A percentile compares a stretch with the other conserved stretches of the same genome.
These are phyloP conservation scores for Phytophthora fragariae DNA, from an alignment of 352 stramenopile species.

Conservation along the genomic window DNA sequence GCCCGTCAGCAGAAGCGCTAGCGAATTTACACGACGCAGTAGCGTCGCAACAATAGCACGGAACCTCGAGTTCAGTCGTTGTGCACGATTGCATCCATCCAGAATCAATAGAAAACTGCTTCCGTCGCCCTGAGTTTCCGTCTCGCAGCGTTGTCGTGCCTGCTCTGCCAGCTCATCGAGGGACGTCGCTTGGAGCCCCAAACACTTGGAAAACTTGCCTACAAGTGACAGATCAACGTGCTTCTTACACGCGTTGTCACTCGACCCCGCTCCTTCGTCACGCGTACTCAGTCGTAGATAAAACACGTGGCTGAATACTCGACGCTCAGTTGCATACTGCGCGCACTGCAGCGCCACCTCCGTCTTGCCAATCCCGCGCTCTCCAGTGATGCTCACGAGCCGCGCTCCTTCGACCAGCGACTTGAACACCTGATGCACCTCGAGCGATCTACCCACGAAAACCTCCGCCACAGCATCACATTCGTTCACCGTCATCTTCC, in stretches of 20 bases:
- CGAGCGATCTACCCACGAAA: conserved; percentile 81
- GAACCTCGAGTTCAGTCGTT: conserved; percentile 55
- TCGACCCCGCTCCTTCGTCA: conserved; percentile 32
- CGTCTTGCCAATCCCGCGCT: conserved; percentile 82
- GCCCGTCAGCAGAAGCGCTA: conserved; percentile 72
- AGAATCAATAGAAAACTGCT: conserved; percentile 75
- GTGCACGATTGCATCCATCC: conserved; percentile 74
- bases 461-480: conserved; percentile 79
- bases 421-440: conserved; percentile 84
- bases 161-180: conserved; percentile 60
- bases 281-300: conserved; percentile 55
- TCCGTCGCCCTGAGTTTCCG: conserved; percentile 32
- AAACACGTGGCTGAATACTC: conserved; percentile 77
- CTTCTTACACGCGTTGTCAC: conserved; percentile 10
- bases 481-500: conserved; percentile 59
- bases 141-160: conserved; percentile 54
- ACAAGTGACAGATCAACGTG: conserved; percentile 20
- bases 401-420: conserved; percentile 78
- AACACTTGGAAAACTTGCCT: conserved; percentile 51
- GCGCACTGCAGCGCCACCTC: conserved; percentile 81
- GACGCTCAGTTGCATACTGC: conserved; percentile 78
- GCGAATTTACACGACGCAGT: conserved; percentile 67
- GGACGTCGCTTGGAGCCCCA: conserved; percentile 43
- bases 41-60: conserved; percentile 55
- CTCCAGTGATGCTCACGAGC: conserved; percentile 77